Base-by-base conservation (phyloP, 2,329 filamentous ascomycete genomes). In the Chaetoscypha palmicola region DNA sequence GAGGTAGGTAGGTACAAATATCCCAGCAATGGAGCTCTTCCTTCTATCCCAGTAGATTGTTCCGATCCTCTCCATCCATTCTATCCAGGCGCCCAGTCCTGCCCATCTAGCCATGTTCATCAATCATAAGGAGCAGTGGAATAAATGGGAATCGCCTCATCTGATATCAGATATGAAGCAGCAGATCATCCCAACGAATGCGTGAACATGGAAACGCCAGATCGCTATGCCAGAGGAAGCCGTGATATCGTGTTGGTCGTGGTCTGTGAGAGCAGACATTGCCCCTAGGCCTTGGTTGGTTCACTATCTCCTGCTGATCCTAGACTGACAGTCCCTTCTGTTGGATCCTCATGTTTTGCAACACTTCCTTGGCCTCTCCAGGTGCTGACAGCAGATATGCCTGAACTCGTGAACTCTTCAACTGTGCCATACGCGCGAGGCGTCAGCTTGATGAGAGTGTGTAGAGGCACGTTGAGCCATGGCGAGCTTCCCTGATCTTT, bases 401-500 rank as follows among this genome's bases (percentile, higher is more conserved):
- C 85, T 5, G 91, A 91, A 63, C 86, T 83, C 60, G 88, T 86
- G 34, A 88, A 77, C 64, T 92, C 79, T 62, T 97, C 88, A 47
- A 94, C 82, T 1, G 92, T 98, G 38, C 86, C 86, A 64, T 98
- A 98, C 5, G 92, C 92, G 49, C 87, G 81, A 2, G 92, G 92
- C 4, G 92, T 97, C 40, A 98, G 74, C 68, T 96, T 96, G 68
- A 98, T 97, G 37, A 98, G 73, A 7, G 88, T 95, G 65, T 98
- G 92, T 49, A 98, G 73, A 5, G 92, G 92, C 7, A 98, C 92
- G 60, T 96, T 91, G 86, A 97, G 95, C 92, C 92, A 98, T 0
- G 92, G 92, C 54, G 86, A 92, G 66, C 87, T 79, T 57, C 90
- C 81, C 66, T 97, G 92, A 43, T 88, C 83, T 59, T 92, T 88